Conservation (phyloP, 208 protist species). For the Leishmania turanica region DNA sequence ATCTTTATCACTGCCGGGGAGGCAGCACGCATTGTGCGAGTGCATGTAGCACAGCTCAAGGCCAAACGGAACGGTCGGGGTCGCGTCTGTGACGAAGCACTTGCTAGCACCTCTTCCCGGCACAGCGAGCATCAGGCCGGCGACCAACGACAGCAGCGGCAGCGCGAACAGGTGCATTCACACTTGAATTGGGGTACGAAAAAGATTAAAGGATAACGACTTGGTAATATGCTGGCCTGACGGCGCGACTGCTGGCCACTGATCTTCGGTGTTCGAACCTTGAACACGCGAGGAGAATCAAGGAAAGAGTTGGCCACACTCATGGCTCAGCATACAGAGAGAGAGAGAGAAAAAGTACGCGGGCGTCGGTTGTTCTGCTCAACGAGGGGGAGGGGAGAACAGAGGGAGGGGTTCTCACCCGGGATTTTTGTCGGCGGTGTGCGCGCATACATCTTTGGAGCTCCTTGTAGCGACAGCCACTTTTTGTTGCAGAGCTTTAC, state of each 20-base stretch:
- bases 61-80: slow-evolving; percentile 29
- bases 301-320: neutral
- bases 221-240: neutral
- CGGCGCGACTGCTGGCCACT: neutral
- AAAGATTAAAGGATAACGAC: neutral
- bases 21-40: slow-evolving; percentile 42
- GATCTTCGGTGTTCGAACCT: neutral
- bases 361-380: neutral
- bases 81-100: slow-evolving; percentile 28
- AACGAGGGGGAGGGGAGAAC: neutral
- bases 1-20: slow-evolving; percentile 41
- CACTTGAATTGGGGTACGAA: no score
- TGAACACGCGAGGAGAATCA: neutral
- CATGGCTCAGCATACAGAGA: neutral
- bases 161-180: neutral
- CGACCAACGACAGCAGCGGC: neutral
- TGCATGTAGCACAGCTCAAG: slow-evolving; percentile 56
- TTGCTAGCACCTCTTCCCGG: slow-evolving; percentile 5
- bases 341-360: neutral
- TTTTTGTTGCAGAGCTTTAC: neutral
- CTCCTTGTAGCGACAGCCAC: neutral
- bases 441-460: neutral
- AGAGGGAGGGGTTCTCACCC: neutral
- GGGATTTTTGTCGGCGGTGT: neutral
- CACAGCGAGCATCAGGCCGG: neutral